Percentiles rank a stretch among this genome's conserved stretches.
phyloP scores from a whole-genome alignment of 2,329 filamentous ascomycete genomes.

The Zymoseptoria crescenta region DNA sequence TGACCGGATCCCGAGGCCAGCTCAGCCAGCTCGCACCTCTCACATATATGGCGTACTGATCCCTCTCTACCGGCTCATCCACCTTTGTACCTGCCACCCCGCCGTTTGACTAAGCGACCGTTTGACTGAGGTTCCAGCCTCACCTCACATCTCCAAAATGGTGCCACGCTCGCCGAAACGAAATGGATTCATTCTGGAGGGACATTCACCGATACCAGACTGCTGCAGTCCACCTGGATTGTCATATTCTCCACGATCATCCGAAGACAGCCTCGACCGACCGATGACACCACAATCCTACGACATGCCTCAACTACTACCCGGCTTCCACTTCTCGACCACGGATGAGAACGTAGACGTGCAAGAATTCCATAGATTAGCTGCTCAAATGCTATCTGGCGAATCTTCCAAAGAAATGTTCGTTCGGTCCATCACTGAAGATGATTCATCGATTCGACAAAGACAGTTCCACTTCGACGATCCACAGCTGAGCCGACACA shows the following conservation, averaged over 20 bases:
- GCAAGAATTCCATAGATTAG: slow-evolving; percentile 18
- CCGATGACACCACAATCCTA: slow-evolving; percentile 1
- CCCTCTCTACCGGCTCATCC: neutral
- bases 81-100: neutral
- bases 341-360: slow-evolving; percentile 13
- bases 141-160: neutral
- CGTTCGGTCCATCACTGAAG: slow-evolving; percentile 3
- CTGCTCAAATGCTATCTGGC: slow-evolving; percentile 16
- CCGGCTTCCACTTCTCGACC: slow-evolving; percentile 19
- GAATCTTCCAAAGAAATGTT: slow-evolving; percentile 6
- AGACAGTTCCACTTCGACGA: slow-evolving; percentile 14
- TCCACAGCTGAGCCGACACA: slow-evolving; percentile 7
- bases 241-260: slow-evolving; percentile 9
- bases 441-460: slow-evolving; percentile 3
- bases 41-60: neutral
- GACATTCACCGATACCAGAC: slow-evolving; percentile 1
- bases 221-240: slow-evolving; percentile 3
- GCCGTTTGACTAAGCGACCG: neutral
- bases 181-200: slow-evolving; percentile 12
- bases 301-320: slow-evolving; percentile 5
- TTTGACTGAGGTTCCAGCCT: neutral
- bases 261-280: slow-evolving; percentile 6
- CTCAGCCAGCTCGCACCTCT: neutral
- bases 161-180: slow-evolving; percentile 11
- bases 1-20: neutral